A percentile compares a stretch with the other conserved stretches of the same genome.
These are phyloP conservation scores for Rheum nobile DNA, from an alignment of 148 eudicot species.

Conservation along the genomic window DNA sequence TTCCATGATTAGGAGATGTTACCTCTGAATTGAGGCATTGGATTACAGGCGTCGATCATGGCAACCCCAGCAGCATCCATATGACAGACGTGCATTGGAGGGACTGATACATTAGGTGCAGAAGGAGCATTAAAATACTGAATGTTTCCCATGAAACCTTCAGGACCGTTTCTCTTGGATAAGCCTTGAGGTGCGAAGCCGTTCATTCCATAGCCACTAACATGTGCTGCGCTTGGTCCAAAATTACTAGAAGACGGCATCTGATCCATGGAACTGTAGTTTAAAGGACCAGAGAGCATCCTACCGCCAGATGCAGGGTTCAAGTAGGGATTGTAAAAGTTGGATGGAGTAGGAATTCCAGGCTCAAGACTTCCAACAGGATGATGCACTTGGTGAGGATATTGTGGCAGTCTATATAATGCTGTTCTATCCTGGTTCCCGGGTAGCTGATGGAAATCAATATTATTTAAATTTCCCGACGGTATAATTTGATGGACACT, in stretches of 20 bases:
- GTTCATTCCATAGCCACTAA: conserved; percentile 35
- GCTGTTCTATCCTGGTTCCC: conserved; percentile 28
- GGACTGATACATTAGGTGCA: conserved; percentile 45
- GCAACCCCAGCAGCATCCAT: conserved; percentile 26
- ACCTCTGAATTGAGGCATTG: conserved; percentile 33
- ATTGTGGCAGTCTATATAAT: conserved; percentile 45
- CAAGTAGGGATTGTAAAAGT: conserved; percentile 36
- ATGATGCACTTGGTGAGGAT: conserved; percentile 36
- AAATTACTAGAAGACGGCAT: conserved; percentile 45
- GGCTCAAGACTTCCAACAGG: conserved; percentile 44
- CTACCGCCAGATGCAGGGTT: conserved; percentile 41
- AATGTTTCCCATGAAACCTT: conserved; percentile 32
- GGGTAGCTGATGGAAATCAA: conserved; percentile 9
- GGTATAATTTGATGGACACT: conserved; percentile 33
- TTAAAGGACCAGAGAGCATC: conserved; percentile 41
- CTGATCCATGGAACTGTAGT: conserved; percentile 41
- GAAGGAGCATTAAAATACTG: conserved; percentile 44
- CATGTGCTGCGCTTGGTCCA: conserved; percentile 27
- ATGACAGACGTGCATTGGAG: conserved; percentile 29
- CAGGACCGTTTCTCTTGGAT: conserved; percentile 64
- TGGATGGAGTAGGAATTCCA: conserved; percentile 29
- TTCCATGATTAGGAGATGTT: conserved; percentile 30
- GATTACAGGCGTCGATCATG: conserved; percentile 31
- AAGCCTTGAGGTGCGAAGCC: conserved; percentile 35
- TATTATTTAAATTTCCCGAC: conserved; percentile 33